Evolutionary conservation across 108 stramenopile genomes (phyloP), one percentile per base, ranked within the genome.

Genomic region (Stephanodiscus minutulus): DNA sequence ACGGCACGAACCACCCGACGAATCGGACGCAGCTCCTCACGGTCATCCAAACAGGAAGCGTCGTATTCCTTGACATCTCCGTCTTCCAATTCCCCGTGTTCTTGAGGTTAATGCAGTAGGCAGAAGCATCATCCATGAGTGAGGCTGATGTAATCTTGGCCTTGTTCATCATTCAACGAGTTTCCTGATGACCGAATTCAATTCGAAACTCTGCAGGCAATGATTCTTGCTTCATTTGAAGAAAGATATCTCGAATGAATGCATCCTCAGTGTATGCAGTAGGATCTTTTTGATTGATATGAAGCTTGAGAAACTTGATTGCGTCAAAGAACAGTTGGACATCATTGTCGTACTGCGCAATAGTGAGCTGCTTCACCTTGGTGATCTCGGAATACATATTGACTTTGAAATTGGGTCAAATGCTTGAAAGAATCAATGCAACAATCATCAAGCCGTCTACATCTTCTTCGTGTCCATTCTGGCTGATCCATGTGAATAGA

Each of bases 241-340:
- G 17, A 20, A 52, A 8, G 50, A 52, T n/a, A 20, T 52, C 50
- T 8, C 17, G 8, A 5, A n/a, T n/a, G 50, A 52, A 52, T 20
- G 50, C 50, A n/a, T 52, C 50, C 5, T 52, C 50, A 20, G 50
- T 52, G 50, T 52, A 52, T 5, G 50, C 50, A 8, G 8, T 52
- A 5, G 50, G 5, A 52, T 52, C 17, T 20, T 52, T 52, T 20
- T 52, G 12, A n/a, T 52, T 20, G 20, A 52, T 52, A 6, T 17
- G 5, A 5, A 52, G 8, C 17, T 52, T 52, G 12, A 17, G 8
- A 5, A 5, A 20, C 17, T 52, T 52, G 12, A 52, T 52, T 17
- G 50, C 50, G 17, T 52, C 17, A n/a, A 15, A 52, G 17, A 17
- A 52, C 5, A 5, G 12, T 20, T 15, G 5, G 12, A 52, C 50